These are phyloP conservation scores for Rhodotorula sp. DNA, from an alignment of 1,284 basidiomycete genomes.

Conservation along the genomic window DNA sequence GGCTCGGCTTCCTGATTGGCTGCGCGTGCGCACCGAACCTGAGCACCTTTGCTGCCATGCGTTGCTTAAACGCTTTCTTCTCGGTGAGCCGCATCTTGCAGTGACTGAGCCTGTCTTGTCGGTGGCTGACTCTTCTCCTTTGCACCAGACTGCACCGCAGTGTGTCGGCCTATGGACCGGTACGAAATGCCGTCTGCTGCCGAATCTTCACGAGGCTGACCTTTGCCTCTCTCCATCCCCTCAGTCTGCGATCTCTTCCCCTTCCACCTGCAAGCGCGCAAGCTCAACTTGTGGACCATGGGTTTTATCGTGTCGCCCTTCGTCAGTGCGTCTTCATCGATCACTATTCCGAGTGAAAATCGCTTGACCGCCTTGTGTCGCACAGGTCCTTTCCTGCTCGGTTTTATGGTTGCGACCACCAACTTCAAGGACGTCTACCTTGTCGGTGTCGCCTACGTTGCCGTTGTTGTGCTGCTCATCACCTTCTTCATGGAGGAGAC, in stretches of 20 bases:
- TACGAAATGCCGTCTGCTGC: conserved; percentile 47
- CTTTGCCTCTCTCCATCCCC: not conserved
- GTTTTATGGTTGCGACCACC: conserved; percentile 56
- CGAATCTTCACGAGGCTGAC: conserved; percentile 43
- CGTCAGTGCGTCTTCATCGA: conserved; percentile 7
- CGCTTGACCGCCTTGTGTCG: not conserved
- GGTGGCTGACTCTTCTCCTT: not conserved
- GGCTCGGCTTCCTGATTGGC: conserved; percentile 49
- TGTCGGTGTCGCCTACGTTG: conserved; percentile 63
- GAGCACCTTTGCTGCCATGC: conserved; percentile 60
- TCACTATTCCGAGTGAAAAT: too few species aligned
- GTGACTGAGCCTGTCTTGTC: not conserved
- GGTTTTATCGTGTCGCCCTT: conserved; percentile 64
- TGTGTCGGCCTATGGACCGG: conserved; percentile 2
- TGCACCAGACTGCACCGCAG: conserved; percentile 50
- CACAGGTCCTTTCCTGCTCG: conserved; percentile 62
- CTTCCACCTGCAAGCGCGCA: conserved; percentile 72
- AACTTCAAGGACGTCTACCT: conserved; percentile 57
- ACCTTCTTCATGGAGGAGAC: conserved; percentile 65
- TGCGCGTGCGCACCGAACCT: conserved; percentile 61
- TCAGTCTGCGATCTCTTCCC: conserved; percentile 62
- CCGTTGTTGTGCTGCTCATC: conserved; percentile 62
- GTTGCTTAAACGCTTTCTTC: conserved; percentile 70
- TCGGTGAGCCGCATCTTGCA: conserved; percentile 47
- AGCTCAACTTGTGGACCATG: conserved; percentile 73